Percentiles rank a stretch among this genome's conserved stretches.
These are phyloP conservation scores for Metschnikowia kunwiensis DNA, from an alignment of 805 yeast genomes.

Conservation along the genomic window DNA sequence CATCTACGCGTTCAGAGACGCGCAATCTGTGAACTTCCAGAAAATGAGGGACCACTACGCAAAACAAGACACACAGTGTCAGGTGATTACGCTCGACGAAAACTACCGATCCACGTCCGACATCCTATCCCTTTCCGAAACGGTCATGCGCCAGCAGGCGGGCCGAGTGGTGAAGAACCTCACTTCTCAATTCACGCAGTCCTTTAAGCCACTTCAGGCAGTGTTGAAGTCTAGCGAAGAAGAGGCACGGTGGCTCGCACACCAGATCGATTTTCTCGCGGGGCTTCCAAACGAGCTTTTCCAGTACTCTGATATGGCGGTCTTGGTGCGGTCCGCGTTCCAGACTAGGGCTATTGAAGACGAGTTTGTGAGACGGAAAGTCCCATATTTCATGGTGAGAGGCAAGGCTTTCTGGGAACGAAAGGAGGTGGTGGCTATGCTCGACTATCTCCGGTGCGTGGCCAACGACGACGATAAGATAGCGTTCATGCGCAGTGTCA, in stretches of 20 bases:
- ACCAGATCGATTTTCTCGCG: slow-evolving; percentile 50
- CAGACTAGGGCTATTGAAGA: slow-evolving; percentile 64
- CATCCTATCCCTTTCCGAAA: slow-evolving; percentile 63
- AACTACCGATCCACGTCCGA: slow-evolving; percentile 79
- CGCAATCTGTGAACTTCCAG: slow-evolving; percentile 64
- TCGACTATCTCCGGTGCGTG: slow-evolving; percentile 65
- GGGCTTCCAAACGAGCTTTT: slow-evolving; percentile 43
- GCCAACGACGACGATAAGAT: slow-evolving; percentile 56
- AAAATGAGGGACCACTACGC: slow-evolving; percentile 46
- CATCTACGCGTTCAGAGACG: slow-evolving; percentile 85
- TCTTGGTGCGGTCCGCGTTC: slow-evolving; percentile 64
- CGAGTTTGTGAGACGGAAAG: slow-evolving; percentile 49
- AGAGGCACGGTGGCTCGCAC: slow-evolving; percentile 60
- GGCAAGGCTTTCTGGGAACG: slow-evolving; percentile 82
- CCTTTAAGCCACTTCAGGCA: slow-evolving; percentile 48
- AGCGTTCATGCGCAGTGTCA: slow-evolving; percentile 57
- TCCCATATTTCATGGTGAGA: slow-evolving; percentile 66
- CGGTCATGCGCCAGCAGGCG: slow-evolving; percentile 58
- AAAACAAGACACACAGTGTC: slow-evolving; percentile 18
- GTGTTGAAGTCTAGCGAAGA: slow-evolving; percentile 38
- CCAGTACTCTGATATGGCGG: slow-evolving; percentile 60
- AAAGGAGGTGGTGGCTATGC: slow-evolving; percentile 58
- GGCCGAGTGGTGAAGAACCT: slow-evolving; percentile 44
- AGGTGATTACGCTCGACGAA: slow-evolving; percentile 48
- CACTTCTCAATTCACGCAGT: slow-evolving; percentile 41